phyloP scores from a whole-genome alignment of 768 basidiomycete genomes.

The Cystofilobasidium macerans region DNA sequence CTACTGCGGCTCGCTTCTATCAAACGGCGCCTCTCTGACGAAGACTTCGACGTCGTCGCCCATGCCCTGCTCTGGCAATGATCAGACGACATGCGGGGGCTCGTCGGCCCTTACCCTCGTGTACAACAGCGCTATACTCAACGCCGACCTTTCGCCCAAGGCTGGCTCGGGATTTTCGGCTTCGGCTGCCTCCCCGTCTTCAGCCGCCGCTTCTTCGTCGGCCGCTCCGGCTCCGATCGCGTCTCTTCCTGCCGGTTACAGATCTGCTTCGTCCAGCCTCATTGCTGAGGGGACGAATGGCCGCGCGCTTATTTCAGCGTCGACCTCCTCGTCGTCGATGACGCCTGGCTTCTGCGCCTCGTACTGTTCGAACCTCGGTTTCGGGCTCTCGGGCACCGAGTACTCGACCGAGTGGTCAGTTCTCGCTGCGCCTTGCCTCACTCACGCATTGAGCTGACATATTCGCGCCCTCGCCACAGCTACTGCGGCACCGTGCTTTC shows the following conservation, averaged over 20 bases:
- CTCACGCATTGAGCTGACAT: neutral
- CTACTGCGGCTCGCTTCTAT: conserved; percentile 42
- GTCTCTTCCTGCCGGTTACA: conserved; percentile 12
- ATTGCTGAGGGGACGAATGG: conserved; percentile 11
- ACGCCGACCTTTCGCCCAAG: conserved; percentile 1
- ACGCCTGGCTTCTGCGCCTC: conserved; percentile 29
- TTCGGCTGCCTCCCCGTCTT: neutral
- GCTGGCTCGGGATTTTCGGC: neutral
- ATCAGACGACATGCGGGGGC: conserved; percentile 3
- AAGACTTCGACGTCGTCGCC: neutral
- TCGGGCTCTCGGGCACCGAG: conserved; percentile 29
- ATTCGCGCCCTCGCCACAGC: neutral
- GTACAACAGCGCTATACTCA: conserved; percentile 3
- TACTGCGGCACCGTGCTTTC: conserved; percentile 42
- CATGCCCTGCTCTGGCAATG: conserved; percentile 8
- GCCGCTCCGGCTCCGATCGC: too few species aligned
- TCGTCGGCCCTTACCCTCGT: neutral
- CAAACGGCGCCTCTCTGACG: conserved; percentile 17
- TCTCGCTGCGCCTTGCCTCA: neutral
- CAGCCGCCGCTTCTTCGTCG: neutral
- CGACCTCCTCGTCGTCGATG: conserved; percentile 27
- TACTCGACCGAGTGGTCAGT: conserved; percentile 27
- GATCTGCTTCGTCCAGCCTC: neutral
- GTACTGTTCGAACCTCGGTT: conserved; percentile 30
- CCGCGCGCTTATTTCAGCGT: conserved; percentile 30